Base-by-base conservation (phyloP, 441 rosid genomes). In the Corymbia citriodora region DNA sequence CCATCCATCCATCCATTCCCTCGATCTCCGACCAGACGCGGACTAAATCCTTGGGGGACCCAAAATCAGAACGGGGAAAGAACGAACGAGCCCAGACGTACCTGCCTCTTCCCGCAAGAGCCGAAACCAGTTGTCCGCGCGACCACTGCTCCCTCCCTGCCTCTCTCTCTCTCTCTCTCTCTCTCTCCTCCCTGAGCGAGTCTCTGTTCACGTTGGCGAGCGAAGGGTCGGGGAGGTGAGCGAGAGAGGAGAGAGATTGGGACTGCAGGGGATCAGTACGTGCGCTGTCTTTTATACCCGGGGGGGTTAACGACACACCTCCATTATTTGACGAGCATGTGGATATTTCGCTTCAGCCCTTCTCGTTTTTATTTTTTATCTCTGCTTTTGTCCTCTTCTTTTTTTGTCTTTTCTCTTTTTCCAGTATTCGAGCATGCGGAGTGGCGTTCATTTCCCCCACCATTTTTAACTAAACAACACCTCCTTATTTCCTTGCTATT, bases 1-100 rank as follows among this genome's bases (percentile, higher is more conserved):
- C 85, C 10, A 0, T 21, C 4, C n/a, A 12, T 74, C 85, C 10
- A 0, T 21, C 4, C n/a, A 0, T 21, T 19, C 7, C 48, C 52
- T 74, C 85, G 16, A 14, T 48, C 52, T 40, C 85, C 52, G 3
- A 79, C n/a, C 52, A 45, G 52, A 45, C 17, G 85, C 85, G 27
- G 85, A 12, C 85, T 79, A 7, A 12, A 7, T 45, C 85, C 14
- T 36, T 11, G 15, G 29, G 25, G 27, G 29, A 23, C 83, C n/a
- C 52, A 27, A 79, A 45, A 79, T 4, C n/a, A 45, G 53, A 79
- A 19, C 15, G 18, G n/a, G 1, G 0, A 3, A 45, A 13, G 29
- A 63, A 29, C 6, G 3, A 16, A n/a, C 52, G 52, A 45, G n/a
- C 52, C n/a, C 52, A 9, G 10, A 79, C 85, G 53, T 19, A 79